Evolutionary conservation across 352 stramenopile genomes (phyloP).

Genomic region (Globisporangium echinulatum): DNA sequence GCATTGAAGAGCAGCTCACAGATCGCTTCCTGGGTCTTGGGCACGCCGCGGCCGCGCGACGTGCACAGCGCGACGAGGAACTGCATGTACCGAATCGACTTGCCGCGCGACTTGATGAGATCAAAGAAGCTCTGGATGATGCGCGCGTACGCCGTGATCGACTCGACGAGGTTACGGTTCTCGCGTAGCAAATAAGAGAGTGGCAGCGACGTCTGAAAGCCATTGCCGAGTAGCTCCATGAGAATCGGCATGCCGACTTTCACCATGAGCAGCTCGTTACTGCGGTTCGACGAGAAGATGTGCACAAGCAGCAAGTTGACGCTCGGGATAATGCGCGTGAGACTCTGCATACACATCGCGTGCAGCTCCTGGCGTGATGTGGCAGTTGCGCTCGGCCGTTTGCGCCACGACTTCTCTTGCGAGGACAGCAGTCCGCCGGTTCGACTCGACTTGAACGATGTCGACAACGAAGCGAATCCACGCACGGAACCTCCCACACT

Average conservation of each 20-base stretch:
- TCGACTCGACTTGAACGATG: constrained; percentile 8
- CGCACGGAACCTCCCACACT: neutral
- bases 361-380: constrained; percentile 24
- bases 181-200: constrained; percentile 62
- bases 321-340: constrained; percentile 49
- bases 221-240: constrained; percentile 68
- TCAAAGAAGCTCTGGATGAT: constrained; percentile 70
- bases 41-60: constrained; percentile 44
- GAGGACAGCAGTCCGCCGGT: constrained; percentile 9
- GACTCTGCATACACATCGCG: constrained; percentile 33
- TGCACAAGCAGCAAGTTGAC: constrained; percentile 57
- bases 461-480: neutral
- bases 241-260: constrained; percentile 51
- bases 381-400: constrained; percentile 15
- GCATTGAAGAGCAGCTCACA: constrained; percentile 64
- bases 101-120: constrained; percentile 58
- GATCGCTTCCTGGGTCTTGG: constrained; percentile 71
- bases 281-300: constrained; percentile 50
- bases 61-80: constrained; percentile 67
- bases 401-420: constrained; percentile 24
- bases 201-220: constrained; percentile 61
- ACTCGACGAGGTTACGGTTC: constrained; percentile 68
- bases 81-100: constrained; percentile 70
- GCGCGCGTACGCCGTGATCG: constrained; percentile 48
- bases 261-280: constrained; percentile 53